Base-by-base conservation (phyloP, 179 eudicot species). In the Nepenthes alata region DNA sequence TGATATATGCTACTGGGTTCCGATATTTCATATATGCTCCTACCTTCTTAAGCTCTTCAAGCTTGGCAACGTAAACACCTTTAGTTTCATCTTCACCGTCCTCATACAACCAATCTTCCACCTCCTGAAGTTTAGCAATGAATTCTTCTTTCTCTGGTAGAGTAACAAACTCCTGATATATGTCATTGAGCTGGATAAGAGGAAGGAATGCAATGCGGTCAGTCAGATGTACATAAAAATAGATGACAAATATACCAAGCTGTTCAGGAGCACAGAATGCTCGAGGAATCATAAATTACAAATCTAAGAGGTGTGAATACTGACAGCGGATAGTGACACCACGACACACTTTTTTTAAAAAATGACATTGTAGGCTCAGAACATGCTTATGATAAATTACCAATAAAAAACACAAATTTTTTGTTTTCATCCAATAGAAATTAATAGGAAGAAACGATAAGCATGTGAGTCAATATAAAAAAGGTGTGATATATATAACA, bases 1-100 rank as follows among this genome's bases (percentile, higher is more conserved):
- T 25, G 25, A 25, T 25, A 25, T 25, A 25, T 25, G 1, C 25
- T 25, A 25, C 25, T 25, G 25, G 25, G 25, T 25, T 25, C 25
- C 25, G 25, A 25, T 25, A 25, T 25, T 25, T 25, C 25, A 25
- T 25, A 25, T 1, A 25, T 25, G 25, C 25, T 25, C 48, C 53
- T 63, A 79, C 96, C 95, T 82, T 86, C 75, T 91, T 88, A 67
- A 89, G 87, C 72, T 91, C 96, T 47, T 91, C 91, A 64, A 91
- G 95, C 76, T 91, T 88, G n/a, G 91, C 91, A 67, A 84, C 58
- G 55, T 88, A 91, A 11, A 91, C 97, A 25, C 97, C 88, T 68
- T 88, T 88, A 13, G 82, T 91, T 74, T 91, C 96, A 74, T 91
- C 96, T 73, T 91, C 98, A 1, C 95, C 96, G 38, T 91, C 98